Conservation (phyloP, 768 basidiomycete species). For the Hypsizygus marmoreus region DNA sequence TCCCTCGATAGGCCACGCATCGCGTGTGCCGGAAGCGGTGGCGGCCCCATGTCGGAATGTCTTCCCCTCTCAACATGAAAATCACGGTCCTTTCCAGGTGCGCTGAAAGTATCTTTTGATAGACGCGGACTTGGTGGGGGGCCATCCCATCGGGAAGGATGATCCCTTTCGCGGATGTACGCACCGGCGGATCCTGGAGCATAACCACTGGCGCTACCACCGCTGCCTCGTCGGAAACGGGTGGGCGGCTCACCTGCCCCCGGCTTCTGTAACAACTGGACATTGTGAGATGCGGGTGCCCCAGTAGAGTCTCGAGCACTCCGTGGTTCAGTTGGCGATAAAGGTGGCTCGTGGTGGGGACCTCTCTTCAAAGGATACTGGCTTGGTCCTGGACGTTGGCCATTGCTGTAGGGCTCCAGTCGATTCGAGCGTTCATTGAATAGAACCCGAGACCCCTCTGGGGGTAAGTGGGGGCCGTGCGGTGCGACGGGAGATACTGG, state of each 20-base stretch:
- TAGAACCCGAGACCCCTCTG: slow-evolving; percentile 70
- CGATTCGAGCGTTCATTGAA: slow-evolving; percentile 95
- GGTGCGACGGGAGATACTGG: slow-evolving; percentile 34
- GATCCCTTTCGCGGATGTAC: slow-evolving; percentile 29
- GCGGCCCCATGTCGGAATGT: slow-evolving; percentile 54
- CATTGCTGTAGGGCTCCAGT: slow-evolving; percentile 76
- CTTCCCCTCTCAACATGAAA: slow-evolving; percentile 35
- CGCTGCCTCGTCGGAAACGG: slow-evolving; percentile 36
- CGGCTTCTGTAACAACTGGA: slow-evolving; percentile 67
- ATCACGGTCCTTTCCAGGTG: slow-evolving; percentile 32
- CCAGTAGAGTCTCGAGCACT: slow-evolving; percentile 46
- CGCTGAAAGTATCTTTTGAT: slow-evolving; percentile 28
- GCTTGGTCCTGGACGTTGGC: slow-evolving; percentile 44
- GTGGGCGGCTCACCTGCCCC: slow-evolving; percentile 28
- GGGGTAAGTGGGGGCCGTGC: slow-evolving; percentile 47
- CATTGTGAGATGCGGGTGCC: slow-evolving; percentile 27
- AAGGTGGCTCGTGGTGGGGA: slow-evolving; percentile 42
- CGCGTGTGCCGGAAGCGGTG: slow-evolving; percentile 45
- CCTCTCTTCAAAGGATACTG: slow-evolving; percentile 45
- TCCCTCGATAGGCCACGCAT: slow-evolving; percentile 38
- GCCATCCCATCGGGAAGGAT: slow-evolving; percentile 34
- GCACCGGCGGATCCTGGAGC: slow-evolving; percentile 21
- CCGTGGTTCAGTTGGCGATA: slow-evolving; percentile 42
- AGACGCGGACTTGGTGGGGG: slow-evolving; percentile 40
- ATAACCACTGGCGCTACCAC: slow-evolving; percentile 26